Base-by-base conservation (phyloP, 2,329 filamentous ascomycete species). In the Colletotrichum tofieldiae region DNA sequence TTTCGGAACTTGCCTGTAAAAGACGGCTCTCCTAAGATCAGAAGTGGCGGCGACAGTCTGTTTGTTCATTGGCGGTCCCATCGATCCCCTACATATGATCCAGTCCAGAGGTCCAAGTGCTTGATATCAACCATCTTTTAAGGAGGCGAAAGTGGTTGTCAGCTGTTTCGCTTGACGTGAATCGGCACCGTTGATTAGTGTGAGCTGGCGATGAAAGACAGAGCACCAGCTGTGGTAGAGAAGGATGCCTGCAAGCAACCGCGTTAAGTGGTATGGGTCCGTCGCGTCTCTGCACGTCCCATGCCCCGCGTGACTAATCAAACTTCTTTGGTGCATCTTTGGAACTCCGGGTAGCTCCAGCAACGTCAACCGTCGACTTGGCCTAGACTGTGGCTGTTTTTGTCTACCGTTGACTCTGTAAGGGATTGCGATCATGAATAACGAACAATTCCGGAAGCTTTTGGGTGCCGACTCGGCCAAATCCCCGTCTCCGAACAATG, bases 391-490 rank as follows among this genome's bases (percentile, higher is more conserved):
- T n/a, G 16, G 35, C 37, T 23, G 20, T 23, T 45, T n/a, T 32
- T 45, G 20, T 23, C 61, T 64, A 26, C 23, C 18, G 6, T 47
- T 7, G 20, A 41, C 29, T 39, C 18, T 41, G 32, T 23, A n/a
- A 58, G 12, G 35, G 26, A 71, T 5, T 18, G 60, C 37, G 39
- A 56, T 54, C 47, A 98, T 99, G 96, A 97, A 98, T 81, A 98
- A 98, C 86, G 91, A 95, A 54, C 94, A 98, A 78, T 99, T 99
- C 79, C 93, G 96, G 66, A 93, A 93, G 75, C 88, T 98, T 8
- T 82, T 98, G 29, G 86, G 91, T 56, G 81, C 82, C 51, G 86
- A 86, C 72, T 79, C 86, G 8, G 78, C 81, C 67, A 86, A 85
- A 72, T 73, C 82, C 39, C 77, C 80, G 73, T 71, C 82, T 76